Base-by-base conservation (phyloP, 1,284 basidiomycete genomes). In the Apiotrichum akiyoshidainum region DNA sequence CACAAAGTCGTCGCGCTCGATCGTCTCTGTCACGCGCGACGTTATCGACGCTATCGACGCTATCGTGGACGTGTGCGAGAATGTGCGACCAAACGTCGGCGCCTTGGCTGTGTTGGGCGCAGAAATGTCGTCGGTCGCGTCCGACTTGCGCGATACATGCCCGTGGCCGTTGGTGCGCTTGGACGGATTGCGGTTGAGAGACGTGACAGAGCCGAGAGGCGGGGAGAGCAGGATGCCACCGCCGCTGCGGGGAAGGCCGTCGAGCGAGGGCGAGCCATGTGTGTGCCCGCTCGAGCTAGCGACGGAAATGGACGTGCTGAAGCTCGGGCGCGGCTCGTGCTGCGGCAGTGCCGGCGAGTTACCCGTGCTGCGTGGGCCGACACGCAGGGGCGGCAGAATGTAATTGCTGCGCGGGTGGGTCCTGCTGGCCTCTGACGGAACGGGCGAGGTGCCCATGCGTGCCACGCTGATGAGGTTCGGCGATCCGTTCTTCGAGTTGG, bases 321-420 rank as follows among this genome's bases (percentile, higher is more conserved):
- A 26, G 42, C 58, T 63, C 11, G 55, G 58, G 14, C 55, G 58
- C 26, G 53, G 31, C 33, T 59, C 58, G 16, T 49, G 49, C 6
- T 12, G 26, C 14, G 47, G 13, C 12, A 33, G 1, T 17, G n/a
- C 19, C 21, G 42, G 9, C 19, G 42, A 5, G 5, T 5, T 3
- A 11, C 9, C 46, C 12, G 40, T 19, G 1, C 40, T 26, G 7
- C 58, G 55, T 0, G 61, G 61, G 7, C 61, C 61, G 13, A 63
- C 58, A 9, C 61, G 61, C 5, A 63, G 56, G 3, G 61, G 46
- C 0, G 61, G 61, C 0, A 63, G 58, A 7, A 47, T 46, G 40
- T 63, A 63, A 45, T 49, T 58, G 52, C 45, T 34, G 6, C 33
- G 45, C n/a, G 50, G 17, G n/a, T 34, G 31, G 21, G 31, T 31